Percentiles rank a stretch among this genome's conserved stretches.
These are phyloP conservation scores for sorghum (Sorghum bicolor) DNA, from an alignment of 176 grass and related monocot genomes.

Conservation along the genomic window Sorghum_bicolor_NCBIv3 NC_012870.2:78615501-78616000, in stretches of 20 bases:
- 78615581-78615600: too few relatives aligned
- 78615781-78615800: conserved; percentile 65
- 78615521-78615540: too few relatives aligned
- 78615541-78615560: too few relatives aligned
- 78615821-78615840: conserved; percentile 83
- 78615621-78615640: too few relatives aligned
- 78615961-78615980: conserved; percentile 65
- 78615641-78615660: too few relatives aligned
- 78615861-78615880: neutral
- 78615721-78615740: conserved; percentile 56
- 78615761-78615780: conserved; percentile 14
- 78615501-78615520: too few relatives aligned
- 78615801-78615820: conserved; percentile 96
- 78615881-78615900: neutral
- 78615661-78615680: neutral
- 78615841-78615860: conserved; percentile 90
- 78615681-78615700: neutral
- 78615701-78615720: conserved; percentile 51
- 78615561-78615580: too few relatives aligned
- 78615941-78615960: conserved; percentile 68
- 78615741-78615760: conserved; percentile 67
- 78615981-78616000: conserved; percentile 85
- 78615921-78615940: conserved; percentile 67
- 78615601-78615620: too few relatives aligned
- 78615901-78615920: conserved; percentile 24